Evolutionary conservation across 2,329 filamentous ascomycete species (phyloP).

Genomic region (Cryphonectria radicalis): DNA sequence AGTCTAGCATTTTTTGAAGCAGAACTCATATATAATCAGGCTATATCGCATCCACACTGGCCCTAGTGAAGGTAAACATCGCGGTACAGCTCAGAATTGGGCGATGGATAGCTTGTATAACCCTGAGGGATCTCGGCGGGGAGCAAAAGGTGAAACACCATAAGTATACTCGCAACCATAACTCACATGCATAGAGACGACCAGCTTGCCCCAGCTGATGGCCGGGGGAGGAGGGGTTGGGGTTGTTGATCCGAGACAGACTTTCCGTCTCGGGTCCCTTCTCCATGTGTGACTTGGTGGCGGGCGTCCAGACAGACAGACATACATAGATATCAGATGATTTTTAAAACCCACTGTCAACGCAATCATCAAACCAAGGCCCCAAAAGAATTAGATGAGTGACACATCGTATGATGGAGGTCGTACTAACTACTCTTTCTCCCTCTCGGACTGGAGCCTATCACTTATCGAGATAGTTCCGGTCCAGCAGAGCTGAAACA

Average conservation of each 20-base stretch:
- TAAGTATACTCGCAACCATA: not conserved
- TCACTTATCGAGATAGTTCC: not conserved
- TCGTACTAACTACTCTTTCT: not conserved
- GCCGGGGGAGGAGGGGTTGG: too few species aligned
- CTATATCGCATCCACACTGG: not conserved
- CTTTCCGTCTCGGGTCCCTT: not conserved
- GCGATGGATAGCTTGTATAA: not conserved
- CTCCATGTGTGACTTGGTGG: not conserved
- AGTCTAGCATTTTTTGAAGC: not conserved
- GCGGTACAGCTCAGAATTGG: not conserved
- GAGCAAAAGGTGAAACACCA: not conserved
- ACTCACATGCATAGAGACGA: not conserved
- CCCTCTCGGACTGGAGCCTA: not conserved
- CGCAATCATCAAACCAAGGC: not conserved
- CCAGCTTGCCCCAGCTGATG: not conserved
- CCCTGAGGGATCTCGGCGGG: not conserved
- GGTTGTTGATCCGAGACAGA: not conserved
- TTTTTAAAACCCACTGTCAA: not conserved
- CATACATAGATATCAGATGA: not conserved
- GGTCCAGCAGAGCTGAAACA: not conserved
- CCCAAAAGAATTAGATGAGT: not conserved
- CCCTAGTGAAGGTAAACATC: not conserved
- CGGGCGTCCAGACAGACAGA: not conserved
- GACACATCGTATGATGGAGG: not conserved
- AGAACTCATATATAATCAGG: not conserved